Conservation (phyloP, 768 basidiomycete genomes). For the Auricularia sp. region DNA sequence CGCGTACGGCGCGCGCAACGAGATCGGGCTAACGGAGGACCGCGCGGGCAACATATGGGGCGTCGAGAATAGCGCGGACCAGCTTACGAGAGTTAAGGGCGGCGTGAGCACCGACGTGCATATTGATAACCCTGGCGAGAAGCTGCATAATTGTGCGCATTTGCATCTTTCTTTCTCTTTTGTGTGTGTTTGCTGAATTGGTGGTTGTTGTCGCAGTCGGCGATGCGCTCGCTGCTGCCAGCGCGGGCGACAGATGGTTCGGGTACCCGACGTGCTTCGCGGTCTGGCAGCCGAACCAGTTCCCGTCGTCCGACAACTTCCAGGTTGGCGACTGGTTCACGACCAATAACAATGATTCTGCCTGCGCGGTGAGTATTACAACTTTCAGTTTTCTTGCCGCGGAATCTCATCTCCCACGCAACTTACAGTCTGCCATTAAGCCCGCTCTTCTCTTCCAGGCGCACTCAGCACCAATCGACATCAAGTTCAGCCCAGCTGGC, state of each 20-base stretch:
- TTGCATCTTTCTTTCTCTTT: neutral
- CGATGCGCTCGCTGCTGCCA: neutral
- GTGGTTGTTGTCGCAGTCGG: neutral
- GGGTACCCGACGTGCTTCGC: neutral
- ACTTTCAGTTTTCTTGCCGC: neutral
- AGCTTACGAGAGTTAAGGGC: neutral
- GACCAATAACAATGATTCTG: neutral
- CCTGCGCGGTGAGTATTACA: neutral
- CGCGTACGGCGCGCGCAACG: neutral
- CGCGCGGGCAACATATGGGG: neutral
- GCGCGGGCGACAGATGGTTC: neutral
- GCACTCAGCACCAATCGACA: slow-evolving; percentile 7
- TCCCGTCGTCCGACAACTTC: neutral
- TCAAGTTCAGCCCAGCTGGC: neutral
- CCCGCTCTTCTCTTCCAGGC: slow-evolving; percentile 1
- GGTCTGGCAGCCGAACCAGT: neutral
- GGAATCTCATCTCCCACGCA: neutral
- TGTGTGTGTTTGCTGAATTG: neutral
- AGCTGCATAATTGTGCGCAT: neutral
- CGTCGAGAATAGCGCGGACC: neutral
- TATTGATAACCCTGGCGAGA: neutral
- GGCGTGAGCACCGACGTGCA: neutral
- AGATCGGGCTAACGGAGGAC: neutral
- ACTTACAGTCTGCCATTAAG: neutral
- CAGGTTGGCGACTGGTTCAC: neutral